phyloP scores from a whole-genome alignment of 352 stramenopile genomes.

The Pythium periplocum region DNA sequence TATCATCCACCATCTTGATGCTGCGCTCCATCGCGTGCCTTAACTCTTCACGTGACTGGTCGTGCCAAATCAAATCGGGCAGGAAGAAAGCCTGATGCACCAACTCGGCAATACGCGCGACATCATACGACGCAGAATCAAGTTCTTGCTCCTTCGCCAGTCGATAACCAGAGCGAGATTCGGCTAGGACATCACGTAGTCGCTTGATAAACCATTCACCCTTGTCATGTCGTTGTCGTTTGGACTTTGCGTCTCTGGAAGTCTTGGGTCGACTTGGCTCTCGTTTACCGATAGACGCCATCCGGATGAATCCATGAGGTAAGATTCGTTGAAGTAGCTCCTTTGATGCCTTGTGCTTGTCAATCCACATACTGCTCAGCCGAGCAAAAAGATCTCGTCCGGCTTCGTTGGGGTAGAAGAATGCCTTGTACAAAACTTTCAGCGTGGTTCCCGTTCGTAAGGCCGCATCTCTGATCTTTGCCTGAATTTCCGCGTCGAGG shows the following conservation, averaged over 20 bases:
- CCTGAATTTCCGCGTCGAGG: slow-evolving; percentile 44
- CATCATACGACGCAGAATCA: neutral
- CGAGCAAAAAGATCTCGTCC: slow-evolving; percentile 70
- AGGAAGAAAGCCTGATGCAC: slow-evolving; percentile 69
- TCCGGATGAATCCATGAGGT: slow-evolving; percentile 69
- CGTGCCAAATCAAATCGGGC: slow-evolving; percentile 79
- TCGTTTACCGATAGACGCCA: slow-evolving; percentile 31
- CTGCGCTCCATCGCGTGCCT: slow-evolving; percentile 20
- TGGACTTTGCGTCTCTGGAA: slow-evolving; percentile 2
- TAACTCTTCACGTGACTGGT: slow-evolving; percentile 46
- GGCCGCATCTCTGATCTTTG: slow-evolving; percentile 68
- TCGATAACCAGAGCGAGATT: too few species aligned
- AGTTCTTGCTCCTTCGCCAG: slow-evolving; percentile 23
- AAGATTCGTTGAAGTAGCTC: slow-evolving; percentile 61
- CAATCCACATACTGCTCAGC: slow-evolving; percentile 70
- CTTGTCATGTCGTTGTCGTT: too few species aligned
- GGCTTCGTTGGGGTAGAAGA: slow-evolving; percentile 54
- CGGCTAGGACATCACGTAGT: slow-evolving; percentile 23
- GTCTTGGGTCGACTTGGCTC: neutral
- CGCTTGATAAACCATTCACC: slow-evolving; percentile 61
- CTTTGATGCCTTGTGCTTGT: slow-evolving; percentile 68
- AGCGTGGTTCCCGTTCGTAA: slow-evolving; percentile 57
- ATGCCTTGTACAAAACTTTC: slow-evolving; percentile 52
- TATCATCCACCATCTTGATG: slow-evolving; percentile 6
- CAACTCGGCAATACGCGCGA: slow-evolving; percentile 59